phyloP scores from a whole-genome alignment of 352 stramenopile species.

The Globisporangium cederbergense region DNA sequence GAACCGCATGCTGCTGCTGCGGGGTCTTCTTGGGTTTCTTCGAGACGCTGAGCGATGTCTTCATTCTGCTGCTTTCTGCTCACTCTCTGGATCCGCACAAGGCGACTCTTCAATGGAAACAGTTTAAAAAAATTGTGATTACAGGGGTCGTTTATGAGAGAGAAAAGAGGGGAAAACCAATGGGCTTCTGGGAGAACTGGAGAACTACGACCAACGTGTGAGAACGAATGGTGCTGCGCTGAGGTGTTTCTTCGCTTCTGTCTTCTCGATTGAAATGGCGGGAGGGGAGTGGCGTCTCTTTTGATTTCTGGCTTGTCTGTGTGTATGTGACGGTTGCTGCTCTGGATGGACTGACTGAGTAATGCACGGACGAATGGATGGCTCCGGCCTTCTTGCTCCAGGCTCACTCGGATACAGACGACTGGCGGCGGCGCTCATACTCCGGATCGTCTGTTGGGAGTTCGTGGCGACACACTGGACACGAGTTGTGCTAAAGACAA shows the following conservation, averaged over 20 bases:
- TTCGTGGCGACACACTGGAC: constrained; percentile 80
- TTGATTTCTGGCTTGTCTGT: not conserved
- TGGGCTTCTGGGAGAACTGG: too few relatives aligned
- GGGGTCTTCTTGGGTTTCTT: constrained; percentile 2
- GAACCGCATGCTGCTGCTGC: not conserved
- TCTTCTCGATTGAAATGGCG: constrained; percentile 3
- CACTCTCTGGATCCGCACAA: not conserved
- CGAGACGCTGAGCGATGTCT: not conserved
- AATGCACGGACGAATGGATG: not conserved
- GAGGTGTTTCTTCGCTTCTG: not conserved
- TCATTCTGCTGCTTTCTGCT: not conserved
- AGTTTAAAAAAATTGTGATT: not conserved
- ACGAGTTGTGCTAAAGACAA: constrained; percentile 74
- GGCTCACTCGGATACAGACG: constrained; percentile 15
- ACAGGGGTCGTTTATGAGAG: not conserved
- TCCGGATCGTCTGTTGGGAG: constrained; percentile 81
- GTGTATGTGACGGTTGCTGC: not conserved
- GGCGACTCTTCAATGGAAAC: not conserved
- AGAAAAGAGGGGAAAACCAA: not conserved
- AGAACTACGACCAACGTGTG: not conserved
- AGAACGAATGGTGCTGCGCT: not conserved
- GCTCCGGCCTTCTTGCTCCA: not conserved
- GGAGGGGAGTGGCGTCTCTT: not conserved
- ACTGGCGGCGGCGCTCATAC: constrained; percentile 60
- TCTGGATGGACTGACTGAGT: not conserved